A percentile compares a stretch with the other conserved stretches of the same genome.
These are phyloP conservation scores for Megacollybia marginata DNA, from an alignment of 768 basidiomycete genomes.

Conservation along the genomic window DNA sequence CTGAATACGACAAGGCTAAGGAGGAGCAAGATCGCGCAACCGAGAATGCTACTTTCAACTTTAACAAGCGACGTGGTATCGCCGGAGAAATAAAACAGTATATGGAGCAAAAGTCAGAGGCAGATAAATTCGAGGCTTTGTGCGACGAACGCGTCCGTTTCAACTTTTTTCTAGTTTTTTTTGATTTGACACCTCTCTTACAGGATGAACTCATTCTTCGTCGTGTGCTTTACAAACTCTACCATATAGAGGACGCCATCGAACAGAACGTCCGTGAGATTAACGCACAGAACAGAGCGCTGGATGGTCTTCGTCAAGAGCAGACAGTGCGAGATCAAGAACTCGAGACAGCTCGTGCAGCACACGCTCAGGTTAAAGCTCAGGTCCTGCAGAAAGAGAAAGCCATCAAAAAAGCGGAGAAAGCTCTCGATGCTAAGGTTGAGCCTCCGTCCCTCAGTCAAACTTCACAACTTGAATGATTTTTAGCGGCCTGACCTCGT, in stretches of 20 bases:
- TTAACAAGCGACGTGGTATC: slow-evolving; percentile 88
- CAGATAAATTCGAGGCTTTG: slow-evolving; percentile 77
- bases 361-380: slow-evolving; percentile 73
- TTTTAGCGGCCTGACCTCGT: slow-evolving; percentile 80
- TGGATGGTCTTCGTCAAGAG: slow-evolving; percentile 61
- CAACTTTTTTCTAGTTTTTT: neutral
- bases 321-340: slow-evolving; percentile 65
- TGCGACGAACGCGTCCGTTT: slow-evolving; percentile 61
- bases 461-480: neutral
- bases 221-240: slow-evolving; percentile 82
- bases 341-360: slow-evolving; percentile 65
- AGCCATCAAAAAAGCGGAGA: slow-evolving; percentile 86
- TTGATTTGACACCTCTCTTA: slow-evolving; percentile 1
- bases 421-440: slow-evolving; percentile 78
- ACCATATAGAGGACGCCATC: slow-evolving; percentile 81
- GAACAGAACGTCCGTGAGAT: slow-evolving; percentile 66
- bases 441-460: slow-evolving; percentile 6
- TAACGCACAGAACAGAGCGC: slow-evolving; percentile 62
- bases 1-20: slow-evolving; percentile 86
- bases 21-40: slow-evolving; percentile 84
- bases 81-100: slow-evolving; percentile 95
- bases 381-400: slow-evolving; percentile 80
- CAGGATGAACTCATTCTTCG: slow-evolving; percentile 79
- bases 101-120: slow-evolving; percentile 93
- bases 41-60: slow-evolving; percentile 91